Evolutionary conservation across 2,329 filamentous ascomycete species (phyloP), one percentile per base, ranked within the genome.

Genomic region (Fusarium torulosum): DNA sequence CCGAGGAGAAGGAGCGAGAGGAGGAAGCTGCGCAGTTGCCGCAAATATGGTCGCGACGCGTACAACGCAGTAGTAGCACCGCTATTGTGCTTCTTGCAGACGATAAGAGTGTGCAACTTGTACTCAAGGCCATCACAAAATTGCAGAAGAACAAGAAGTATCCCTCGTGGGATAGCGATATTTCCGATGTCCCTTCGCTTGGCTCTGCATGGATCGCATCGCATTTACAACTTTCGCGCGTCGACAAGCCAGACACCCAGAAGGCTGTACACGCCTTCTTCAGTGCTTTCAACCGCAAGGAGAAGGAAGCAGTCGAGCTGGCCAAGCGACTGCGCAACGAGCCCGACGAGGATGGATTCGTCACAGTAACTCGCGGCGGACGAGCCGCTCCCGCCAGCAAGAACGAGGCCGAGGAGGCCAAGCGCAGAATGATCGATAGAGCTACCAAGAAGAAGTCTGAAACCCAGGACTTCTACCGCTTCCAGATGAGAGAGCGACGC

Each of bases 311-410:
- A 71, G 85, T 75, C 68, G 89, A 82, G 80, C 85, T 83, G 75
- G 91, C 80, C 75, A 89, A 87, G 80, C 82, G 86, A 55, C 82
- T 90, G 63, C 88, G 92, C 63, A 90, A 91, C 70, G 90, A 93
- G 73, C 93, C 95, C 1, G 96, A 99, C 77, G 94, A 93, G 75
- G 96, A 99, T 78, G 96, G 96, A 3, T 99, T 99, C 77, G 86
- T 98, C 47, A 98, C 94, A 5, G 96, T 99, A 23, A 91, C 90
- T 2, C 86, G 92, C 54, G 94, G 94, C 25, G 91, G 92, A 38
- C 84, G 90, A 59, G 85, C 85, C 8, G 91, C 90, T n/a, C 89
- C 92, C 2, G 94, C 92, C 3, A 86, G 90, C 54, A 85, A 89
- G 64, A 90, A 90, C 70, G 93, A 91, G 73, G 88, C 89, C 40